Percentiles rank a stretch among this genome's conserved stretches.
Conservation (phyloP, 1,284 basidiomycete genomes). For the Papiliotrema flavescens region DNA sequence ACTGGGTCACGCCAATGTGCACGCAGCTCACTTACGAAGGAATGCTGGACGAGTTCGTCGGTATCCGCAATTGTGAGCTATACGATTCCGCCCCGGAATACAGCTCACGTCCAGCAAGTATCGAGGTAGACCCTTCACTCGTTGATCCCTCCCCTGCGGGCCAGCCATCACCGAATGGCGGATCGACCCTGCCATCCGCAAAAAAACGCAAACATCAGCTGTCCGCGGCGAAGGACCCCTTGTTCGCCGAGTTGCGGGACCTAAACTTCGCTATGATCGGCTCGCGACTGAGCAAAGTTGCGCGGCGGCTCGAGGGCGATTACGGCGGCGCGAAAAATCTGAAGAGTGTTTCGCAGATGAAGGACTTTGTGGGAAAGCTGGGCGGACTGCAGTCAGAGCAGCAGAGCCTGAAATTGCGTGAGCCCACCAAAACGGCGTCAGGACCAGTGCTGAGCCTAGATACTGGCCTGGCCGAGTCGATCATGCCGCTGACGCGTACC, state of each 20-base stretch:
- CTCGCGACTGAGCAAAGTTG: constrained; percentile 72
- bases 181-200: constrained; percentile 35
- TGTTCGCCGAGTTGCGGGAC: constrained; percentile 81
- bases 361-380: constrained; percentile 91
- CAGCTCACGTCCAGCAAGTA: constrained; percentile 61
- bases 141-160: constrained; percentile 56
- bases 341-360: constrained; percentile 87
- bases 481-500: constrained; percentile 78
- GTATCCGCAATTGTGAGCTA: constrained; percentile 76
- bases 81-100: constrained; percentile 6
- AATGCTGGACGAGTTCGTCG: constrained; percentile 89
- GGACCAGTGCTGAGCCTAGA: constrained; percentile 55
- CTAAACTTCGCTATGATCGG: constrained; percentile 94
- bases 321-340: constrained; percentile 55
- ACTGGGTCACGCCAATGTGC: constrained; percentile 91
- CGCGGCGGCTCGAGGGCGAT: constrained; percentile 81
- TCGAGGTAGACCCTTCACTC: constrained; percentile 80
- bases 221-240: constrained; percentile 69
- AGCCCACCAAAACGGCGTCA: constrained; percentile 36
- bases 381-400: constrained; percentile 89
- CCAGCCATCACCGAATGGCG: constrained; percentile 41
- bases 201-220: constrained; percentile 85
- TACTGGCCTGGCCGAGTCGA: constrained; percentile 86
- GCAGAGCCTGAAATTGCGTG: constrained; percentile 80
- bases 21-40: constrained; percentile 98